These are phyloP conservation scores for Penicillium mononematosum DNA, from an alignment of 495 filamentous ascomycete genomes.

Conservation along the genomic window DNA sequence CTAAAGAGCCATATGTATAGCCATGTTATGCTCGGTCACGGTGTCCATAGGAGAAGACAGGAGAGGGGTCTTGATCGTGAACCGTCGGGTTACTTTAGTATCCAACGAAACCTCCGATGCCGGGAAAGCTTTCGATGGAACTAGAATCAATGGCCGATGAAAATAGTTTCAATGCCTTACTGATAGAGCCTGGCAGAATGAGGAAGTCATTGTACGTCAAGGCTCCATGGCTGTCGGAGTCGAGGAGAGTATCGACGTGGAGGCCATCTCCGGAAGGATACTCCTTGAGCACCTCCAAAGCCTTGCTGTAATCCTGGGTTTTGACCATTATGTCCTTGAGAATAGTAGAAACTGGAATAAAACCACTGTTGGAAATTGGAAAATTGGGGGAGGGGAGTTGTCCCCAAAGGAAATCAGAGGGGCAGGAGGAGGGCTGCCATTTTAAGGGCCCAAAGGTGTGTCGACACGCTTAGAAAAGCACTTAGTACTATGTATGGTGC, in stretches of 20 bases:
- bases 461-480: no score
- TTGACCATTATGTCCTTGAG: no score
- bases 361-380: no score
- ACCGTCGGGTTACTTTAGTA: conserved; percentile 87
- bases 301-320: conserved; percentile 37
- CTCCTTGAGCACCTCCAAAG: conserved; percentile 71
- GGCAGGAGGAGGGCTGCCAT: no score
- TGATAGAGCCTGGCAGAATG: conserved; percentile 64
- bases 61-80: conserved; percentile 89
- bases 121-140: conserved; percentile 62
- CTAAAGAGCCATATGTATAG: conserved; percentile 96
- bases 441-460: no score
- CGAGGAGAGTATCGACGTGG: conserved; percentile 74
- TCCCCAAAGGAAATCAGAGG: no score
- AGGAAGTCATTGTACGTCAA: conserved; percentile 83
- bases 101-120: conserved; percentile 87
- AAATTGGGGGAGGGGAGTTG: no score
- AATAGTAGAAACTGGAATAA: no score
- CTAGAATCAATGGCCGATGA: neutral
- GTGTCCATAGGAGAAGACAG: conserved; percentile 99
- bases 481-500: no score
- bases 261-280: conserved; percentile 81
- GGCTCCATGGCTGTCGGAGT: conserved; percentile 83
- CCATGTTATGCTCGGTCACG: conserved; percentile 98
- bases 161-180: conserved; percentile 36